A percentile compares a stretch with the other conserved stretches of the same genome.
phyloP scores from a whole-genome alignment of 768 basidiomycete species.

The Hypsizygus marmoreus region DNA sequence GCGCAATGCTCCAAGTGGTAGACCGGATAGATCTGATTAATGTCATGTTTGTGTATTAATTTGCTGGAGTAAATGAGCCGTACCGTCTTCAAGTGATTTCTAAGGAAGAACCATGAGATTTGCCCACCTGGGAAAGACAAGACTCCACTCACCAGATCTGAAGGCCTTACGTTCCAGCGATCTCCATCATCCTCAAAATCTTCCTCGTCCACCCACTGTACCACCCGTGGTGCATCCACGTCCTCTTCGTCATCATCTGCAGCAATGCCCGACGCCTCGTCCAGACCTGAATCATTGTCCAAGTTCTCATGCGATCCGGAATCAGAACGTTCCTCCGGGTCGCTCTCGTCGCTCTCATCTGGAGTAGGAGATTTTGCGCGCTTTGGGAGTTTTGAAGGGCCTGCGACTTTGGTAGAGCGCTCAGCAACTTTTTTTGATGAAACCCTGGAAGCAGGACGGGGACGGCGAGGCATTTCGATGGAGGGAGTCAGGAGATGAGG shows the following conservation, averaged over 20 bases:
- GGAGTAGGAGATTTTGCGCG: slow-evolving; percentile 12
- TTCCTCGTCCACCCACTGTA: slow-evolving; percentile 62
- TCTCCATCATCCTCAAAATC: slow-evolving; percentile 38
- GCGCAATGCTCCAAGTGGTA: slow-evolving; percentile 67
- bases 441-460: slow-evolving; percentile 37
- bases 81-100: no score
- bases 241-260: slow-evolving; percentile 35
- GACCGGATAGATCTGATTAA: slow-evolving; percentile 52
- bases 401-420: background rate
- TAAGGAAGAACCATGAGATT: no score
- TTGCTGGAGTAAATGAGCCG: no score
- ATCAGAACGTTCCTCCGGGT: slow-evolving; percentile 5
- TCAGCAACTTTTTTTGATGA: slow-evolving; percentile 8
- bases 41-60: no score
- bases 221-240: slow-evolving; percentile 56
- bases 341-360: slow-evolving; percentile 1
- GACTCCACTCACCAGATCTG: slow-evolving; percentile 28
- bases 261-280: slow-evolving; percentile 19
- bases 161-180: slow-evolving; percentile 25
- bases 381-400: slow-evolving; percentile 13
- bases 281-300: slow-evolving; percentile 25
- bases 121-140: background rate
- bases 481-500: no score
- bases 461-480: slow-evolving; percentile 45
- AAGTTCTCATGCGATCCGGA: slow-evolving; percentile 11